Percentiles rank a stretch among this genome's conserved stretches.
Conservation (phyloP, 2,329 filamentous ascomycete species). For the Diaporthe caulivora region DNA sequence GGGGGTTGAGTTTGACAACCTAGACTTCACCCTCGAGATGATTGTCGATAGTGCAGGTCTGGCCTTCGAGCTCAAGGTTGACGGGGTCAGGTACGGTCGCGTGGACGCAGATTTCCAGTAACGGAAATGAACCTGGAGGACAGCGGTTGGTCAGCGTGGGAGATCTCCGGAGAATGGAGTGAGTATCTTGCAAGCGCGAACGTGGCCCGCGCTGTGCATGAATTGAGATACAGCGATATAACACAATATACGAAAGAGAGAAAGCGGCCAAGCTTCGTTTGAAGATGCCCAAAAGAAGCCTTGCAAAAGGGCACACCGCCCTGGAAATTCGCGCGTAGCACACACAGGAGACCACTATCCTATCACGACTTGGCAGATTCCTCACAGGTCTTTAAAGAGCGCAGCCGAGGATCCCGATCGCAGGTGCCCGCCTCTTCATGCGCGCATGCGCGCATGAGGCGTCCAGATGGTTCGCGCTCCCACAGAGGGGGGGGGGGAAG, state of each 20-base stretch:
- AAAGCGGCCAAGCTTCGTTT: background rate
- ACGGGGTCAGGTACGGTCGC: slow-evolving; percentile 80
- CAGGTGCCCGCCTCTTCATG: background rate
- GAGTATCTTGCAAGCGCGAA: background rate
- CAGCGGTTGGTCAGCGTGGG: background rate
- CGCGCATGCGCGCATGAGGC: slow-evolving; percentile 9
- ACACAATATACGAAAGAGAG: background rate
- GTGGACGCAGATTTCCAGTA: slow-evolving; percentile 84
- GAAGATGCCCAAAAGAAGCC: background rate
- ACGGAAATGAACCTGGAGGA: background rate
- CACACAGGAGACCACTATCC: slow-evolving; percentile 16
- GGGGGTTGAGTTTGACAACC: slow-evolving; percentile 84
- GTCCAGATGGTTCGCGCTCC: slow-evolving; percentile 14
- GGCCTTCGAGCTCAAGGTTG: slow-evolving; percentile 83
- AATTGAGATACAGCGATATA: slow-evolving; percentile 2
- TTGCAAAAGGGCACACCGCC: background rate
- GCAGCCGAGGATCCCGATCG: background rate
- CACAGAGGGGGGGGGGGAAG: background rate
- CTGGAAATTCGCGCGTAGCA: background rate
- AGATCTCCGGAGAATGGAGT: background rate
- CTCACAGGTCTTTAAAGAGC: background rate
- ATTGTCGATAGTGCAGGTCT: slow-evolving; percentile 82
- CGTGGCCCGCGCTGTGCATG: background rate
- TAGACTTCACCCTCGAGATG: slow-evolving; percentile 88
- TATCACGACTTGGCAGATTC: too few species aligned